Conservation (phyloP, 331 rosid species). For the Acacia concinna region DNA sequence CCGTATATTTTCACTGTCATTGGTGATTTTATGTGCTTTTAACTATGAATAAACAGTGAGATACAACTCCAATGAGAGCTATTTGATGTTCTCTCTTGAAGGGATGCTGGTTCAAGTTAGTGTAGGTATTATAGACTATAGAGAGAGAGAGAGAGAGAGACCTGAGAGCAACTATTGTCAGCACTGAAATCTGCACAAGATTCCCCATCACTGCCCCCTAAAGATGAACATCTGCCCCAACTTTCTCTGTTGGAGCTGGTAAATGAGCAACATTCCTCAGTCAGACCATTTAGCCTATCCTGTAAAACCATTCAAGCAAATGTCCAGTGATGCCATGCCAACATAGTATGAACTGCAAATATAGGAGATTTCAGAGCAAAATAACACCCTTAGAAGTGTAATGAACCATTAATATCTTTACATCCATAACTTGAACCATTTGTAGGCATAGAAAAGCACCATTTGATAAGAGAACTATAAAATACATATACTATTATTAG, state of each 20-base stretch:
- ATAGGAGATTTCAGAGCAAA: background rate
- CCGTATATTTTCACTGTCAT: background rate
- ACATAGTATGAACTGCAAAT: background rate
- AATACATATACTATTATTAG: background rate
- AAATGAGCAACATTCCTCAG: conserved; percentile 88
- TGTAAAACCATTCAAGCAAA: conserved; percentile 43
- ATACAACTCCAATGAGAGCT: background rate
- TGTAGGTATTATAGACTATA: background rate
- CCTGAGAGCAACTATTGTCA: conserved; percentile 66
- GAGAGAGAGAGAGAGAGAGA: conserved; percentile 24
- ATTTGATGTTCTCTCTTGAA: background rate
- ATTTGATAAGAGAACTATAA: background rate
- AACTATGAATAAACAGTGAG: background rate
- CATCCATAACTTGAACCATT: background rate
- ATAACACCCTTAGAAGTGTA: background rate
- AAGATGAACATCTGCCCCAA: conserved; percentile 98
- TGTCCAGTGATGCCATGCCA: conserved; percentile 29
- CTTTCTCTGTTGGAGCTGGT: conserved; percentile 98
- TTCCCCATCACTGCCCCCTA: conserved; percentile 97
- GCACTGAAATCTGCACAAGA: conserved; percentile 60
- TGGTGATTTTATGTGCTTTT: background rate
- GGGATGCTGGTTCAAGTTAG: background rate
- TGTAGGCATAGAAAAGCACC: background rate
- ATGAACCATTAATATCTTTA: background rate
- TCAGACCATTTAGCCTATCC: conserved; percentile 66